Conservation (phyloP, 768 basidiomycete genomes). For the Paxillus involutus region DNA sequence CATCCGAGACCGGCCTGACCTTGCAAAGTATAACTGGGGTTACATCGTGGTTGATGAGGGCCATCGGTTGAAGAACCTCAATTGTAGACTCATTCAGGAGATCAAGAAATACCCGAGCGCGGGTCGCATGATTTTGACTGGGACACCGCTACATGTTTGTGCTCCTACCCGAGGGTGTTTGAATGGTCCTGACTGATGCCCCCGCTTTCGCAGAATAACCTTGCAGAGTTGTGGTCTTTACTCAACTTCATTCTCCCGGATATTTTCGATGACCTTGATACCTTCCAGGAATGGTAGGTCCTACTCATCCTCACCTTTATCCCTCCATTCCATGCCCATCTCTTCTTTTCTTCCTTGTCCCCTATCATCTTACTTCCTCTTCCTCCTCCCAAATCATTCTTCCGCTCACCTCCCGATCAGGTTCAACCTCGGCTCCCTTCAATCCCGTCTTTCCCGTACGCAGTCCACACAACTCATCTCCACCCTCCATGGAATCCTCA, state of each 20-base stretch:
- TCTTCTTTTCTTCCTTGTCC: slow-evolving; percentile 2
- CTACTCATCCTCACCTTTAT: neutral
- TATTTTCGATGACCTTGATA: slow-evolving; percentile 85
- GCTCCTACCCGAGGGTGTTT: neutral
- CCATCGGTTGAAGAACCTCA: slow-evolving; percentile 91
- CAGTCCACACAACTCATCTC: slow-evolving; percentile 69
- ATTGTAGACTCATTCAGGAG: slow-evolving; percentile 87
- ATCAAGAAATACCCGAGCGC: slow-evolving; percentile 85
- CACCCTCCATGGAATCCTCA: slow-evolving; percentile 85
- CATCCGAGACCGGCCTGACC: slow-evolving; percentile 73
- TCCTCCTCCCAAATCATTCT: neutral
- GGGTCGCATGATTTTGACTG: slow-evolving; percentile 91
- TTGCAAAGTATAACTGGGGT: slow-evolving; percentile 71
- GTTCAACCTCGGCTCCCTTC: slow-evolving; percentile 72
- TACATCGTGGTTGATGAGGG: slow-evolving; percentile 98
- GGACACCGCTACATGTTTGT: slow-evolving; percentile 91
- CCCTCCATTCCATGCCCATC: slow-evolving; percentile 5
- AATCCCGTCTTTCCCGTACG: slow-evolving; percentile 52
- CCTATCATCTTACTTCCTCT: neutral
- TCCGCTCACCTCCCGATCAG: slow-evolving; percentile 31
- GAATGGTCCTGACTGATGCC: neutral
- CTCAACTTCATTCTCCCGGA: slow-evolving; percentile 96
- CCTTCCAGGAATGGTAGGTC: slow-evolving; percentile 85
- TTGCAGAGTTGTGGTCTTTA: slow-evolving; percentile 91
- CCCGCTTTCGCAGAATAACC: slow-evolving; percentile 74